Base-by-base conservation (phyloP, 2,329 filamentous ascomycete species). In the Mycosphaerella arachidis region DNA sequence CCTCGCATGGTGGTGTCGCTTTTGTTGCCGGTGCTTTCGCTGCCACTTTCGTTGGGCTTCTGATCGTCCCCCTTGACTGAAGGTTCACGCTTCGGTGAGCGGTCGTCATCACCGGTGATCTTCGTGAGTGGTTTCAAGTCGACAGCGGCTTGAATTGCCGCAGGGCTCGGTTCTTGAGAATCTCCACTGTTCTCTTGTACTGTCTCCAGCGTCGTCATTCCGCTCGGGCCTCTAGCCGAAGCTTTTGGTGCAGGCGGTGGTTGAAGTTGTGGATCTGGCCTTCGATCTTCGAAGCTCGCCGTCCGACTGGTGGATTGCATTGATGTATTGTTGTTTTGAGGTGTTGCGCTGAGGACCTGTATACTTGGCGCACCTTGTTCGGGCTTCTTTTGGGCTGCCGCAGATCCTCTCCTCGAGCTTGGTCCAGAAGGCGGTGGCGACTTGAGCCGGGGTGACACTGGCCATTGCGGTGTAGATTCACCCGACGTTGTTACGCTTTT, bases 381-480 rank as follows among this genome's bases (percentile, higher is more conserved):
- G 74, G 75, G 54, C 77, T 79, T 65, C 59, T 68, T 70, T 51
- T 61, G 56, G 29, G 65, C 60, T 12, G 58, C 64, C 27, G 60
- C 61, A 24, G 78, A 80, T 62, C 77, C 77, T 57, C 75, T 72
- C 71, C 78, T 73, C 31, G 77, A 79, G 55, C 71, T 75, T 3
- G 75, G 73, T 56, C 71, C 69, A 40, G 78, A 72, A 12, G 89
- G 89, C 20, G 90, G 89, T 57, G 90, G 90, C 7, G 90, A 70
- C 72, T 87, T 89, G 64, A 94, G 74, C 63, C 90, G 84, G 50
- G 90, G 90, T 51, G 90, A 92, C 62, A 88, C 77, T 29, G 90
- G 89, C 89, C 90, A 93, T 75, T 87, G 84, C 63, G 85, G 85
- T 56, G 82, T 82, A 59, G 69, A 78, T 56, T 78, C 77, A 52